Conservation (phyloP, 2,329 filamentous ascomycete genomes). For the Hansfordia pulvinata region DNA sequence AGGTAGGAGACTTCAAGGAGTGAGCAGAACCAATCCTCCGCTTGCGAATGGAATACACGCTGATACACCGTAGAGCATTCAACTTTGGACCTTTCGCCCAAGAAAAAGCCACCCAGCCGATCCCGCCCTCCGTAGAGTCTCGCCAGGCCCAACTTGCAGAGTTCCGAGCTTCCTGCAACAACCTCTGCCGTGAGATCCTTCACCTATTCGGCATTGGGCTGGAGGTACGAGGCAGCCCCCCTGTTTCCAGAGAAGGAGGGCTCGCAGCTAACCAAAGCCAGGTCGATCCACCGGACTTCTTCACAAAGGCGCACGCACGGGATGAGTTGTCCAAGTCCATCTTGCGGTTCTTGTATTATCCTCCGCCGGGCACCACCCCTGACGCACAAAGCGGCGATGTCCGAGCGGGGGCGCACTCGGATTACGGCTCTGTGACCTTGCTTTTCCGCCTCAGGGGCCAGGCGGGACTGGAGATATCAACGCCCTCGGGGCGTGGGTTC, state of each 20-base stretch:
- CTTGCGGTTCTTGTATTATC: conserved; percentile 63
- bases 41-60: conserved; percentile 3
- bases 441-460: conserved; percentile 80
- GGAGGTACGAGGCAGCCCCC: conserved; percentile 39
- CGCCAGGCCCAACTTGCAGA: conserved; percentile 46
- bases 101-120: conserved; percentile 59
- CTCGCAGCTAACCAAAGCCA: conserved; percentile 7
- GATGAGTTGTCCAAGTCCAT: conserved; percentile 39
- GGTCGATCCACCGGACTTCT: conserved; percentile 37
- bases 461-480: conserved; percentile 73
- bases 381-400: conserved; percentile 44
- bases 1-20: conserved; percentile 84
- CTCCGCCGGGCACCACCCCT: conserved; percentile 31
- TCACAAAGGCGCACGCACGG: conserved; percentile 35
- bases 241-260: background rate
- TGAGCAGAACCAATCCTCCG: conserved; percentile 21
- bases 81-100: conserved; percentile 72
- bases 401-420: conserved; percentile 81
- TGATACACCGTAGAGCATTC: conserved; percentile 51
- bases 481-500: conserved; percentile 41
- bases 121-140: conserved; percentile 50
- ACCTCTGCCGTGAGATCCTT: conserved; percentile 60
- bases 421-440: conserved; percentile 63
- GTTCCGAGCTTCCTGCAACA: conserved; percentile 60
- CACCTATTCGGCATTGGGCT: conserved; percentile 69